Base-by-base conservation (phyloP, 2,329 filamentous ascomycete genomes). In the Diaporthe vexans region DNA sequence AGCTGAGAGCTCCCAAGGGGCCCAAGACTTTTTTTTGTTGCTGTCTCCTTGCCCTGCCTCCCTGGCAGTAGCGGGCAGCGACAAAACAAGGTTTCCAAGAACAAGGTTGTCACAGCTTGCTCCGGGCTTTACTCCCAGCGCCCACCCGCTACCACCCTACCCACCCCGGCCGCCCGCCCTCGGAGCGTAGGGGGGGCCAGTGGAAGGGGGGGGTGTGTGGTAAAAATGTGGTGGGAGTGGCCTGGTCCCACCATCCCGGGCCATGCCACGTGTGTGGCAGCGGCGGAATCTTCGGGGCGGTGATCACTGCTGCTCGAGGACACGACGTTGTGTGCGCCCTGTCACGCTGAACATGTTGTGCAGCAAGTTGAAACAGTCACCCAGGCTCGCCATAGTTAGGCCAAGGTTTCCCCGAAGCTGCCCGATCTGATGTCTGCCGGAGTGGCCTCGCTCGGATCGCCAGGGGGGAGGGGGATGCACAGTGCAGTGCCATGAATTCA, bases 11-110 rank as follows among this genome's bases (percentile, higher is more conserved):
- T 67, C 63, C 63, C 63, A 67, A 67, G 46, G 63, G 63, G 63
- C 29, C 63, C 63, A 67, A 52, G 63, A 67, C 63, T 67, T 67
- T 67, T 67, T 52, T 67, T 52, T 37, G 26, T 26, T 52, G 63
- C 46, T 46, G 17, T 67, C 46, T 52, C 63, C 63, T 21, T 67
- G 63, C 63, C 63, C 63, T 68, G 46, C 48, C 63, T 68, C 46
- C 63, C 63, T 68, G 63, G 63, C 48, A n/a, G 46, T 19, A 68
- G 63, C 63, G 63, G 63, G 63, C 63, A 26, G 63, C 46, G 33
- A 54, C n/a, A 35, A 68, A 68, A 68, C 63, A 68, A 68, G 63
- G 63, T 68, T 68, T 68, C 63, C 63, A 68, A 68, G 63, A 54
- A 68, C 63, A 68, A 68, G 63, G 63, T 68, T 68, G 63, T 68